Conservation (phyloP, 306 rosid species). For the Corylus avellana region DNA sequence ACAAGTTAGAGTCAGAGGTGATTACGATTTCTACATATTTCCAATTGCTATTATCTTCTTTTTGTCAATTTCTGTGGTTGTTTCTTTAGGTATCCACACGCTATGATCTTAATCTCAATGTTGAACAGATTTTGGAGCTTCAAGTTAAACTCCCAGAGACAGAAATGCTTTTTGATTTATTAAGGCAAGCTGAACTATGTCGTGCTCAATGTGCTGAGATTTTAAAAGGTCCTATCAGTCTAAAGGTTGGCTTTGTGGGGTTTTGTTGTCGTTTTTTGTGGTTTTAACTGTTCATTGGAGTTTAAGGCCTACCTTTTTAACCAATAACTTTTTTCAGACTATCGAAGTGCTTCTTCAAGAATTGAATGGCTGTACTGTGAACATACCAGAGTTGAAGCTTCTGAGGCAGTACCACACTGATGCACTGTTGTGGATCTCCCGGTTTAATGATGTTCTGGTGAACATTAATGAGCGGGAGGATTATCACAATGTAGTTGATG, state of each 20-base stretch:
- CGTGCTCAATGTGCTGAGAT: constrained; percentile 57
- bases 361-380: constrained; percentile 55
- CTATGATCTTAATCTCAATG: constrained; percentile 24
- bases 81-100: neutral
- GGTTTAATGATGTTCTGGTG: constrained; percentile 48
- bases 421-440: constrained; percentile 68
- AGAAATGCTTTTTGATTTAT: constrained; percentile 57
- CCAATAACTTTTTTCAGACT: constrained; percentile 52
- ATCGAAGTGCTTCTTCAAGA: constrained; percentile 68
- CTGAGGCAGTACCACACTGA: constrained; percentile 61
- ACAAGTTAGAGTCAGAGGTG: constrained; percentile 77
- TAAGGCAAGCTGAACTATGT: constrained; percentile 63
- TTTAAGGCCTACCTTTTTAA: constrained; percentile 28
- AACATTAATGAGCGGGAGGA: constrained; percentile 54
- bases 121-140: constrained; percentile 62
- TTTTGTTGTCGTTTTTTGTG: neutral
- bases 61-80: constrained; percentile 10
- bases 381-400: constrained; percentile 75
- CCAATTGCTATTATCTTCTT: constrained; percentile 19
- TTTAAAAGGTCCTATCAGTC: constrained; percentile 58
- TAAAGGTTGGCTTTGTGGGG: constrained; percentile 56
- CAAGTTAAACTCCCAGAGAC: constrained; percentile 68
- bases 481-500: constrained; percentile 58
- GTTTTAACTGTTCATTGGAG: constrained; percentile 11
- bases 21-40: constrained; percentile 26